Evolutionary conservation across 805 yeast genomes (phyloP).

Genomic region (Ogataea corticis): DNA sequence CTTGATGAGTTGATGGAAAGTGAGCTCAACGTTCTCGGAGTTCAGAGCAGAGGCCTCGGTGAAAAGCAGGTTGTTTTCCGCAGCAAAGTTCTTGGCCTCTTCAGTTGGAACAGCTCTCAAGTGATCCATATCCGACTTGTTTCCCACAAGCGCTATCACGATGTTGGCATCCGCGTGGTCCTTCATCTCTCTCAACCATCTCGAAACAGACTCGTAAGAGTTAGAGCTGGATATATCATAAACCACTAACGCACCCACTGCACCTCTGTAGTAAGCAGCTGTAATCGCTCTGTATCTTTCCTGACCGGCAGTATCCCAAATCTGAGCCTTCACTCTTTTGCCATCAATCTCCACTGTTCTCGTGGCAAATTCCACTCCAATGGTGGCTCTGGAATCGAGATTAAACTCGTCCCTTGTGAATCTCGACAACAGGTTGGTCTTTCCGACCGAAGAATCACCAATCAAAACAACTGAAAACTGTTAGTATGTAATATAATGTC

Average conservation of each 20-base stretch:
- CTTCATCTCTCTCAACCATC: conserved; percentile 89
- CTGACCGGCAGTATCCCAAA: conserved; percentile 99
- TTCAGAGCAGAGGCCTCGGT: conserved; percentile 96
- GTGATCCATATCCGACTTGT: conserved; percentile 88
- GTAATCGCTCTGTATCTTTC: conserved; percentile 98
- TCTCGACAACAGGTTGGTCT: conserved; percentile 88
- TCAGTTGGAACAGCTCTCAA: conserved; percentile 96
- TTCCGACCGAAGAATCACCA: conserved; percentile 97
- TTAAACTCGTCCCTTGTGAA: conserved; percentile 96
- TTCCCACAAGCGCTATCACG: conserved; percentile 91
- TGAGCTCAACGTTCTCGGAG: conserved; percentile 90
- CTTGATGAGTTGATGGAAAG: conserved; percentile 89
- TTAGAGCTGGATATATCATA: conserved; percentile 93
- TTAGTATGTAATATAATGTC: conserved; percentile 11
- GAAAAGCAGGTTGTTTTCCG: conserved; percentile 86
- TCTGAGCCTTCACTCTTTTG: conserved; percentile 82
- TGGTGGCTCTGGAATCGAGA: conserved; percentile 89
- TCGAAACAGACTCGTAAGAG: conserved; percentile 79
- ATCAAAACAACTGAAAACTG: conserved; percentile 69
- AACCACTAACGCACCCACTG: conserved; percentile 94
- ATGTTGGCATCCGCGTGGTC: conserved; percentile 94
- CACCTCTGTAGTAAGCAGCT: conserved; percentile 95
- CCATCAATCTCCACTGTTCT: conserved; percentile 88
- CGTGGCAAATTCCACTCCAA: conserved; percentile 98
- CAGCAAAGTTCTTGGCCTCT: conserved; percentile 92